Evolutionary conservation across 2,329 filamentous ascomycete genomes (phyloP), one percentile per base, ranked within the genome.

Genomic region (Mycosphaerella sp.): DNA sequence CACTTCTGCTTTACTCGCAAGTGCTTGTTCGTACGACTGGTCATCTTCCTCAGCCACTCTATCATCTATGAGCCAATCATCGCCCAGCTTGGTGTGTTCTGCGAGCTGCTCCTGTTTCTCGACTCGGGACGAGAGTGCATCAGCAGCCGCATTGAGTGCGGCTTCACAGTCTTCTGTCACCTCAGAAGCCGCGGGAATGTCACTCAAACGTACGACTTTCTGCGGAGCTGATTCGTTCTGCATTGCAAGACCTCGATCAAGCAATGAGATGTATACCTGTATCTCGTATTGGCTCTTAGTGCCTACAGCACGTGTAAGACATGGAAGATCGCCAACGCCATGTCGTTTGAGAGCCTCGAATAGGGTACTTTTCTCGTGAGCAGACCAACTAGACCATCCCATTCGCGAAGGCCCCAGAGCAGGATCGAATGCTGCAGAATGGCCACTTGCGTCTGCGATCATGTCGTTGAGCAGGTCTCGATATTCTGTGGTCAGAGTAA

Each of bases 271-370:
- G 64, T 89, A 89, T 44, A 85, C 79, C 25, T 77, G 77, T 30
- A 93, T 81, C 68, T 96, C 89, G 7, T 85, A 65, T 57, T 81
- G 78, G 52, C 81, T 84, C 69, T 97, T 97, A 30, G 81, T 84
- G 0, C 74, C 74, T 13, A 95, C 73, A 0, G 78, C 74, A 7
- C 69, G 62, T 1, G 87, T 76, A 49, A 96, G 84, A 1, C 76
- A 79, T 1, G 69, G 69, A 0, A 85, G 61, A 54, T 89, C 73
- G 59, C 81, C 77, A 45, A 73, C 77, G 0, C 88, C 88, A 2
- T 85, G 74, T 0, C 79, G 79, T 1, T 77, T 73, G 2, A 94
- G 67, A 0, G 80, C 77, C 12, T 78, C 73, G 65, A 88, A 95
- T 52, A 95, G 79, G 0, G 73, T 59, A 1, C 77, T 72, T 64